phyloP scores from a whole-genome alignment of 2,329 filamentous ascomycete genomes.

The Endothia cerciana region DNA sequence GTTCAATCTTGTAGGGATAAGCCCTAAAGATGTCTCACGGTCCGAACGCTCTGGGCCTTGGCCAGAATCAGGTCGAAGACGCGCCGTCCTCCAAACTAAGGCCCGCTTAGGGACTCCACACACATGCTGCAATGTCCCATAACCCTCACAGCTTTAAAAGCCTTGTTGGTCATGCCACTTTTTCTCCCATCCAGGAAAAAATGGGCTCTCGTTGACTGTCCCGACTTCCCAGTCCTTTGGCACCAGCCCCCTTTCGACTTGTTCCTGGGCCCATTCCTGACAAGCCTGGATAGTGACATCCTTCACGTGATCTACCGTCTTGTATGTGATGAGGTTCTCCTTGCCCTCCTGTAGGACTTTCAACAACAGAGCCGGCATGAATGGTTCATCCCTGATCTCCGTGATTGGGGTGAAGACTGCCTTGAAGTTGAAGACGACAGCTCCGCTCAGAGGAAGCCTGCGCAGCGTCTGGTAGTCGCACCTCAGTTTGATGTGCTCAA shows the following conservation, averaged over 20 bases:
- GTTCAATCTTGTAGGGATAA: too few relatives aligned
- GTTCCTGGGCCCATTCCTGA: slow-evolving; percentile 66
- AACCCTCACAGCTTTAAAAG: slow-evolving; percentile 18
- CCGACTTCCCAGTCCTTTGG: slow-evolving; percentile 63
- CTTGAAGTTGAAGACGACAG: slow-evolving; percentile 86
- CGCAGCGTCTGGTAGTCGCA: slow-evolving; percentile 90
- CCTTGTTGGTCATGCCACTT: slow-evolving; percentile 59
- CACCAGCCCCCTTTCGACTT: slow-evolving; percentile 52
- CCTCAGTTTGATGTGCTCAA: slow-evolving; percentile 68
- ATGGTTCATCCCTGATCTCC: slow-evolving; percentile 72
- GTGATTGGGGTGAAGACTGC: slow-evolving; percentile 77
- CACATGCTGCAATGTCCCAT: too few relatives aligned
- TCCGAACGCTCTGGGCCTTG: too few relatives aligned
- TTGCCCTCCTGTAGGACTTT: slow-evolving; percentile 70
- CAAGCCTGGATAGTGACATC: slow-evolving; percentile 70
- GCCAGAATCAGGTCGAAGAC: too few relatives aligned
- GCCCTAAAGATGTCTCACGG: too few relatives aligned
- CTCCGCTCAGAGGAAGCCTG: slow-evolving; percentile 74
- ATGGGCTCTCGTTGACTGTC: slow-evolving; percentile 77
- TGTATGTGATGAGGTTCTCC: slow-evolving; percentile 60
- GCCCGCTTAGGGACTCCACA: too few relatives aligned
- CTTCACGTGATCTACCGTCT: slow-evolving; percentile 79
- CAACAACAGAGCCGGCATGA: slow-evolving; percentile 68
- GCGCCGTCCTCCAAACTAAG: too few relatives aligned
- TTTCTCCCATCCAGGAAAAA: slow-evolving; percentile 75